phyloP scores from a whole-genome alignment of 495 filamentous ascomycete species.

The Annulohypoxylon maeteangense region DNA sequence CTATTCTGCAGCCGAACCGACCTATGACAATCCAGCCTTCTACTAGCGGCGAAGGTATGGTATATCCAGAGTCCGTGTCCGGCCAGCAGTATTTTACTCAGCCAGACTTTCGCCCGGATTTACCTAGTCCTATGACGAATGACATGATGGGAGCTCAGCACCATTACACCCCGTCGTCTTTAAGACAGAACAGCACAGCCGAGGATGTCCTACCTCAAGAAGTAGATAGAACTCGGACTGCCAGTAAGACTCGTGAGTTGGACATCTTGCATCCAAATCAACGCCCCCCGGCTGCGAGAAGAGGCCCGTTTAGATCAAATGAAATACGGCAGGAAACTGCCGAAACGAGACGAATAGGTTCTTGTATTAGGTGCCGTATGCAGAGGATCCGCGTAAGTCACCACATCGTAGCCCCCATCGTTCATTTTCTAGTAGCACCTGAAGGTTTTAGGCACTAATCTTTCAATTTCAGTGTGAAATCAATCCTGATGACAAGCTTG shows the following conservation, averaged over 20 bases:
- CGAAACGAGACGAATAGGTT: slow-evolving; percentile 61
- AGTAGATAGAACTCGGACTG: slow-evolving; percentile 31
- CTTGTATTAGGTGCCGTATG: slow-evolving; percentile 64
- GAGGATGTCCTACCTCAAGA: slow-evolving; percentile 22
- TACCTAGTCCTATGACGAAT: slow-evolving; percentile 37
- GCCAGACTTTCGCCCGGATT: slow-evolving; percentile 32
- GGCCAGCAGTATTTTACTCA: slow-evolving; percentile 44
- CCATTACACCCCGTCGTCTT: slow-evolving; percentile 16
- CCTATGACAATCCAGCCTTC: slow-evolving; percentile 52
- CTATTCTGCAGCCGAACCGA: slow-evolving; percentile 53
- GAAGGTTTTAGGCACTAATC: slow-evolving; percentile 15
- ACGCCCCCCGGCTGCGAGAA: slow-evolving; percentile 51
- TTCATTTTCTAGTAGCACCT: neutral
- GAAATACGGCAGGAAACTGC: slow-evolving; percentile 59
- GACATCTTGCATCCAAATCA: slow-evolving; percentile 47
- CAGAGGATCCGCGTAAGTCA: slow-evolving; percentile 63
- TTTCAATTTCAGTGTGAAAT: slow-evolving; percentile 54
- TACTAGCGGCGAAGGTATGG: slow-evolving; percentile 56
- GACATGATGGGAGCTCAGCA: slow-evolving; percentile 37
- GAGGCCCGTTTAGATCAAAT: slow-evolving; percentile 60
- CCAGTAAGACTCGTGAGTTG: slow-evolving; percentile 36
- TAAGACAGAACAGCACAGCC: slow-evolving; percentile 30
- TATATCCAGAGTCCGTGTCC: slow-evolving; percentile 53
- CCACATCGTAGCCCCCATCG: slow-evolving; percentile 9
- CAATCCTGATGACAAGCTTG: slow-evolving; percentile 54